These are phyloP conservation scores for Sanghuangporus baumii DNA, from an alignment of 1,284 basidiomycete genomes.

Conservation along the genomic window DNA sequence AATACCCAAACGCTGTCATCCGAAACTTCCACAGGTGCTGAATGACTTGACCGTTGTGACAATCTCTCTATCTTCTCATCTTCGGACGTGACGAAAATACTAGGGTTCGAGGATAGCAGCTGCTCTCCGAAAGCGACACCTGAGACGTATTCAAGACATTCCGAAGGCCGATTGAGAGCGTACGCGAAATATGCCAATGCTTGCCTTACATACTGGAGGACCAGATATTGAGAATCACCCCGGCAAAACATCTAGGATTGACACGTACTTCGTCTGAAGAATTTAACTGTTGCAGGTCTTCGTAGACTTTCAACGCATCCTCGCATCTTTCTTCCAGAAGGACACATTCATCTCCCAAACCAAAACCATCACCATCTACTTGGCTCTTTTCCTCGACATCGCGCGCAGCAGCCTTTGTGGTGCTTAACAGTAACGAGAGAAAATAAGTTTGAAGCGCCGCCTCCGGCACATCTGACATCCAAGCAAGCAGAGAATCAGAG, in stretches of 20 bases:
- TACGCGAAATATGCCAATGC: constrained; percentile 73
- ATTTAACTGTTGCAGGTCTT: constrained; percentile 44
- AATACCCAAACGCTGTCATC: constrained; percentile 64
- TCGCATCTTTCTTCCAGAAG: constrained; percentile 48
- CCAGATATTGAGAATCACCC: constrained; percentile 5
- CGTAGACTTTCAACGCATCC: constrained; percentile 48
- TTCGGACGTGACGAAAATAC: constrained; percentile 32
- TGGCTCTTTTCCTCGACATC: constrained; percentile 39
- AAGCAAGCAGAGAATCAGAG: constrained; percentile 26
- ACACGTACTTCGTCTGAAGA: constrained; percentile 56
- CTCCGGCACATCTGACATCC: constrained; percentile 55
- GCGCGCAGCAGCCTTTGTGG: constrained; percentile 32
- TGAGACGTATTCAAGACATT: constrained; percentile 55
- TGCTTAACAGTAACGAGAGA: constrained; percentile 50
- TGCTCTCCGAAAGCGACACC: constrained; percentile 45
- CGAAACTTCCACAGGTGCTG: constrained; percentile 40
- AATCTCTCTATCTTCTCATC: constrained; percentile 36
- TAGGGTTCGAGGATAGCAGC: constrained; percentile 44
- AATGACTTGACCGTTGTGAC: constrained; percentile 34
- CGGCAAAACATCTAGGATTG: constrained; percentile 4
- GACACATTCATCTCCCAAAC: constrained; percentile 49
- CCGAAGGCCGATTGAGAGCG: constrained; percentile 58
- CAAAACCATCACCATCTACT: constrained; percentile 34
- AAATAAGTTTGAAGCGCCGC: constrained; percentile 62
- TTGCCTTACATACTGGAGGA: constrained; percentile 49